These are phyloP conservation scores for Phylloporus sp. DNA, from an alignment of 1,284 basidiomycete genomes.

Conservation along the genomic window DNA sequence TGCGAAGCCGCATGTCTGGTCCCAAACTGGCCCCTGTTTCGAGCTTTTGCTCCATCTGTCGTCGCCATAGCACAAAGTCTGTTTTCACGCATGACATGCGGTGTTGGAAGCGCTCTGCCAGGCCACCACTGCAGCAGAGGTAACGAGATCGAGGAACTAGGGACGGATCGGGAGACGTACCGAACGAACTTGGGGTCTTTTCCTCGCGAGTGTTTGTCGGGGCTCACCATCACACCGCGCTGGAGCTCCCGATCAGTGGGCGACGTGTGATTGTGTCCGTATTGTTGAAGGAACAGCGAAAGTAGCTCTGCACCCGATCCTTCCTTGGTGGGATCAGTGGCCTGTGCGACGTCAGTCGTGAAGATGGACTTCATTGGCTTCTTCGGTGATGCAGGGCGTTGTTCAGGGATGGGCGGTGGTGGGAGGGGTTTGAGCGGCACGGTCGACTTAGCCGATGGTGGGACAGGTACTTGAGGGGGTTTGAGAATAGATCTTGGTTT, in stretches of 20 bases:
- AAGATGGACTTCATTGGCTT: constrained; percentile 47
- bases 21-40: constrained; percentile 22
- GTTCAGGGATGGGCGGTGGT: constrained; percentile 24
- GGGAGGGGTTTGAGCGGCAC: constrained; percentile 30
- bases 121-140: constrained; percentile 42
- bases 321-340: constrained; percentile 47
- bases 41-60: constrained; percentile 43
- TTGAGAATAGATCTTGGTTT: constrained; percentile 32
- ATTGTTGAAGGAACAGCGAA: constrained; percentile 43
- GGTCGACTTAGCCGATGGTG: constrained; percentile 14
- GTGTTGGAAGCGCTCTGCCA: constrained; percentile 51
- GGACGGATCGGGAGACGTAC: constrained; percentile 18
- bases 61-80: constrained; percentile 52
- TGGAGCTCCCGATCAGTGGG: constrained; percentile 43
- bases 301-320: constrained; percentile 41
- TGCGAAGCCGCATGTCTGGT: constrained; percentile 41
- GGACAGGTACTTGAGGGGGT: constrained; percentile 29
- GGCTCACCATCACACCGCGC: constrained; percentile 38
- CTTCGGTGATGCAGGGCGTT: constrained; percentile 16
- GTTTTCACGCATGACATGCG: constrained; percentile 46
- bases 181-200: constrained; percentile 37
- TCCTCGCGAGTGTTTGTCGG: constrained; percentile 34
- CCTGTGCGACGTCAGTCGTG: constrained; percentile 45
- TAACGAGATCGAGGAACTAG: background rate
- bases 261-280: constrained; percentile 37